A percentile compares a stretch with the other conserved stretches of the same genome.
Conservation (phyloP, 2,329 filamentous ascomycete genomes). For the Trichoderma sp. region DNA sequence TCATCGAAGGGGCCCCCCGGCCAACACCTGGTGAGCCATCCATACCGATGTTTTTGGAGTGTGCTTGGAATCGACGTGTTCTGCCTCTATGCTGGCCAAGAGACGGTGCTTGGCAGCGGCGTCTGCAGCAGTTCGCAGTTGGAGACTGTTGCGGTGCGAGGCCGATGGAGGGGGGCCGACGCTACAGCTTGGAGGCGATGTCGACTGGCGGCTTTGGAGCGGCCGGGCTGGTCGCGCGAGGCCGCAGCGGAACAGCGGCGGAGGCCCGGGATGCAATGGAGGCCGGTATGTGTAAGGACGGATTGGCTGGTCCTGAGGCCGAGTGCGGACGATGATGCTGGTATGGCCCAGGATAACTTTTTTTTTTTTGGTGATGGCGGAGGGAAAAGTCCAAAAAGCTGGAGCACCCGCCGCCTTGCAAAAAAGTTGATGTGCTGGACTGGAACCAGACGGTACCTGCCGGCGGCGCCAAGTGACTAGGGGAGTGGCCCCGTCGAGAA, state of each 20-base stretch:
- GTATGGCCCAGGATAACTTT: neutral
- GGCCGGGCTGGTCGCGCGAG: conserved; percentile 12
- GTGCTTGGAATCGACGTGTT: neutral
- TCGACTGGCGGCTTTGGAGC: conserved; percentile 8
- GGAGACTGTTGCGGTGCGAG: neutral
- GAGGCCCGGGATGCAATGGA: conserved; percentile 1
- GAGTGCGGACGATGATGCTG: conserved; percentile 21
- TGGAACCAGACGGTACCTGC: conserved; percentile 8
- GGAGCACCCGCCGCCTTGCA: conserved; percentile 2
- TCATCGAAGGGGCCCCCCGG: conserved; percentile 47
- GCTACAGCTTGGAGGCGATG: neutral
- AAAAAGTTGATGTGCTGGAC: conserved; percentile 1
- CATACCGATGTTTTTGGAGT: conserved; percentile 36
- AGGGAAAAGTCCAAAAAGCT: conserved; percentile 11
- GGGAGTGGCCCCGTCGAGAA: neutral
- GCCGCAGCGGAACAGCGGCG: conserved; percentile 18
- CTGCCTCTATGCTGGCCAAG: neutral
- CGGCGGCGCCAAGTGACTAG: neutral
- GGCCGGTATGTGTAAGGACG: neutral
- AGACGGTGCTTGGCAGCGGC: conserved; percentile 24
- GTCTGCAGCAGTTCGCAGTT: neutral
- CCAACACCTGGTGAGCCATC: conserved; percentile 47
- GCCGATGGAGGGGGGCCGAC: conserved; percentile 1
- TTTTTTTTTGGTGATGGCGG: conserved; percentile 17
- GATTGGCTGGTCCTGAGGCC: conserved; percentile 23